Conservation (phyloP, 2,329 filamentous ascomycete species). For the Fusarium protoensiforme region DNA sequence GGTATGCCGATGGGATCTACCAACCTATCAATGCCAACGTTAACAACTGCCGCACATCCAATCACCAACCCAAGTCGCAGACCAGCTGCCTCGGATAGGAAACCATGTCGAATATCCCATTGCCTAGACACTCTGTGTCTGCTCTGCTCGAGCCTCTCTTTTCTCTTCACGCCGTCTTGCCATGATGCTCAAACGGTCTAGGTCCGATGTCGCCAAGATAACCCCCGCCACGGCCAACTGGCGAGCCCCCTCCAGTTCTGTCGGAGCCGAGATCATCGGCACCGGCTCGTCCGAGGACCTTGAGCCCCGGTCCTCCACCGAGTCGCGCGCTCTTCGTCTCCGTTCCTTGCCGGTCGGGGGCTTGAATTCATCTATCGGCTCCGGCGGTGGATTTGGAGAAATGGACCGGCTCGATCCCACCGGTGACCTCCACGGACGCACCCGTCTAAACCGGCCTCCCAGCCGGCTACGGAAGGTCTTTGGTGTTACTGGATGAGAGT, state of each 20-base stretch:
- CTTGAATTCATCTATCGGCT: constrained; percentile 8
- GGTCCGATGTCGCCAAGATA: constrained; percentile 44
- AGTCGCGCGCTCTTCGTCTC: constrained; percentile 46
- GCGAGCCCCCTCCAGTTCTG: constrained; percentile 32
- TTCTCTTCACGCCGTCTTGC: constrained; percentile 33
- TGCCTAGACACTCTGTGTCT: constrained; percentile 1
- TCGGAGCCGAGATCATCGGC: constrained; percentile 31
- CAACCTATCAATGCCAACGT: constrained; percentile 13
- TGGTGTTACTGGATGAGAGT: constrained; percentile 43
- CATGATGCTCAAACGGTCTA: constrained; percentile 47
- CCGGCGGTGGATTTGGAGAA: constrained; percentile 21
- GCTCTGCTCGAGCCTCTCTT: neutral
- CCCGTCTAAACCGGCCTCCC: constrained; percentile 36
- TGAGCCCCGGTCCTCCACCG: constrained; percentile 37
- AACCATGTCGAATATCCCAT: constrained; percentile 5
- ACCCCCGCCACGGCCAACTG: constrained; percentile 43
- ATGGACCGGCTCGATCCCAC: constrained; percentile 28
- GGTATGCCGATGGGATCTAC: constrained; percentile 29
- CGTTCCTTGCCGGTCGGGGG: constrained; percentile 44
- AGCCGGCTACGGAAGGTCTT: constrained; percentile 38
- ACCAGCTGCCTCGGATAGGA: constrained; percentile 33
- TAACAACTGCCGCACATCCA: constrained; percentile 15
- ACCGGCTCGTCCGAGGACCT: constrained; percentile 36
- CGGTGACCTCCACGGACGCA: constrained; percentile 40
- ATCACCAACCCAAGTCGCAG: constrained; percentile 30